Evolutionary conservation across 805 yeast species (phyloP).

Genomic region (Candida odintsovae): DNA sequence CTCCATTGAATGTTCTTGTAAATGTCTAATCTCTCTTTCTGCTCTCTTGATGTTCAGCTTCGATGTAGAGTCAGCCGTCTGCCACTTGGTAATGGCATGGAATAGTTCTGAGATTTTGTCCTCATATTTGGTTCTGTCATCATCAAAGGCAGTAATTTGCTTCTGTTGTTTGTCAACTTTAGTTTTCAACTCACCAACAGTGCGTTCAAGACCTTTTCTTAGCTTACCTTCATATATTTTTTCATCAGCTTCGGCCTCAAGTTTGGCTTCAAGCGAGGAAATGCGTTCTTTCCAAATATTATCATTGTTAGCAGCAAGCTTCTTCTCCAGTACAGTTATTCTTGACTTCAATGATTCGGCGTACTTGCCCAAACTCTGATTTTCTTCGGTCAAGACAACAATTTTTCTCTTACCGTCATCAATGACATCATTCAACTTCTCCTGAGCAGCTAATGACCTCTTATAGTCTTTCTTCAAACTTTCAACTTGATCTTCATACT

Average conservation of each 20-base stretch:
- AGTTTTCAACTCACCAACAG: slow-evolving; percentile 46
- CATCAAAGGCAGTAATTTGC: slow-evolving; percentile 47
- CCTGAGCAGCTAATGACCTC: slow-evolving; percentile 16
- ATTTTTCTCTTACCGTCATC: slow-evolving; percentile 45
- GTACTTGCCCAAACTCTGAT: slow-evolving; percentile 52
- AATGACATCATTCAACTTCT: slow-evolving; percentile 21
- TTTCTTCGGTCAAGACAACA: slow-evolving; percentile 58
- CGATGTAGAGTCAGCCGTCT: slow-evolving; percentile 39
- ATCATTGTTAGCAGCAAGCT: slow-evolving; percentile 46
- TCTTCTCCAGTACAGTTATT: slow-evolving; percentile 40
- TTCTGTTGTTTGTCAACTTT: slow-evolving; percentile 46
- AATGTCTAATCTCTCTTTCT: slow-evolving; percentile 51
- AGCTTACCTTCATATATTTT: slow-evolving; percentile 49
- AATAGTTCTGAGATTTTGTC: slow-evolving; percentile 42
- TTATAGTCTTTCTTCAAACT: slow-evolving; percentile 26
- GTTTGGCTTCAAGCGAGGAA: slow-evolving; percentile 42
- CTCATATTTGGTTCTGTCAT: slow-evolving; percentile 53
- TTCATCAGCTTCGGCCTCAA: slow-evolving; percentile 40
- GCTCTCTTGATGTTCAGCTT: slow-evolving; percentile 38
- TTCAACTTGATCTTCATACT: slow-evolving; percentile 27
- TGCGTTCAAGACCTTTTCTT: slow-evolving; percentile 43
- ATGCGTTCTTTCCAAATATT: slow-evolving; percentile 55
- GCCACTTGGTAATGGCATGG: slow-evolving; percentile 37
- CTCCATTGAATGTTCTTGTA: slow-evolving; percentile 45
- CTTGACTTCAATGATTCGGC: slow-evolving; percentile 45